Percentiles rank a stretch among this genome's conserved stretches.
Conservation (phyloP, 352 stramenopile species). For the Globisporangium irregulare region DNA sequence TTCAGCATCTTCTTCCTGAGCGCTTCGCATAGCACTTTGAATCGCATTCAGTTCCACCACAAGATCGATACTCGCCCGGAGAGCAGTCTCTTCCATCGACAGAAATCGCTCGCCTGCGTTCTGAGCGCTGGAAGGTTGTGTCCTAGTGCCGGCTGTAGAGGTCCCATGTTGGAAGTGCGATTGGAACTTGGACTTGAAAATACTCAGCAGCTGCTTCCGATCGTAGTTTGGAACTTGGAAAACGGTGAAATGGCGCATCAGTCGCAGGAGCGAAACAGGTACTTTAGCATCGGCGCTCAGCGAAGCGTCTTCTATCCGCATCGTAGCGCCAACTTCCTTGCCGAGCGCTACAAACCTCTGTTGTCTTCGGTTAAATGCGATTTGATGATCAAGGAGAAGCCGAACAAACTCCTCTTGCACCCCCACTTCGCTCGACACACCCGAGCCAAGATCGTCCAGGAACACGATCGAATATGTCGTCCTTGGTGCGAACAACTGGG, state of each 20-base stretch:
- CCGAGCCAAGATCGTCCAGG: slow-evolving; percentile 42
- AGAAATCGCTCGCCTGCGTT: slow-evolving; percentile 21
- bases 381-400: slow-evolving; percentile 42
- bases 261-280: slow-evolving; percentile 15
- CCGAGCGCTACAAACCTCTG: slow-evolving; percentile 25
- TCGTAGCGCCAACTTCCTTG: slow-evolving; percentile 40
- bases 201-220: slow-evolving; percentile 41
- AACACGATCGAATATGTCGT: slow-evolving; percentile 43
- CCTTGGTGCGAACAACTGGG: slow-evolving; percentile 31
- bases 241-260: slow-evolving; percentile 52
- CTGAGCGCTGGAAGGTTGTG: background rate
- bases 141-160: background rate
- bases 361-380: slow-evolving; percentile 32
- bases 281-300: background rate
- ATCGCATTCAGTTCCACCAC: slow-evolving; percentile 31
- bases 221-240: slow-evolving; percentile 38
- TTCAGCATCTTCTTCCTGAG: background rate
- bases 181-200: slow-evolving; percentile 50
- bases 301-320: slow-evolving; percentile 19
- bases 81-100: slow-evolving; percentile 37
- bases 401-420: slow-evolving; percentile 42
- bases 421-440: background rate
- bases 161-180: slow-evolving; percentile 21
- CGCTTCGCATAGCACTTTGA: slow-evolving; percentile 25
- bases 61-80: slow-evolving; percentile 60